Conservation (phyloP, 495 filamentous ascomycete species). For the Penicillium goetzii region DNA sequence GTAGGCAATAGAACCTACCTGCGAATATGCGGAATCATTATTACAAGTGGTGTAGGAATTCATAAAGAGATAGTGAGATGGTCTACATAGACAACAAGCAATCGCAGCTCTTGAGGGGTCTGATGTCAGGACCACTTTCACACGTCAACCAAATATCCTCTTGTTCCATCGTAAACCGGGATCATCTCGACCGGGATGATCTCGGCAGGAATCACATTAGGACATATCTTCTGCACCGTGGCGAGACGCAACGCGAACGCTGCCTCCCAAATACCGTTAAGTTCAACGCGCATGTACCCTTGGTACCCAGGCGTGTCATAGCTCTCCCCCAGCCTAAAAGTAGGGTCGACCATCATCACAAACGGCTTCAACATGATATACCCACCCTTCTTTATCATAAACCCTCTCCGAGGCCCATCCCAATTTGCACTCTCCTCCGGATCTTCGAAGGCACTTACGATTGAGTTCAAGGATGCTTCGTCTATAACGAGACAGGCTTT, state of each 20-base stretch:
- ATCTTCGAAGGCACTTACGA: neutral
- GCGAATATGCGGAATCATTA: no score
- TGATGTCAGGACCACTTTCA: slow-evolving; percentile 3
- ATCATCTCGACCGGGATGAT: no score
- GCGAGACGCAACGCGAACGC: neutral
- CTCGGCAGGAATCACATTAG: neutral
- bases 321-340: neutral
- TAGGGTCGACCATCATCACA: slow-evolving; percentile 7
- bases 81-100: no score
- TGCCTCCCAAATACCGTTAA: slow-evolving; percentile 5
- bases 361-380: slow-evolving; percentile 7
- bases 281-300: slow-evolving; percentile 7
- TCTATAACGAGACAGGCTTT: slow-evolving; percentile 2
- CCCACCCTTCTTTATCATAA: neutral
- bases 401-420: neutral
- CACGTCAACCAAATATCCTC: slow-evolving; percentile 7
- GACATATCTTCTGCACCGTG: slow-evolving; percentile 5
- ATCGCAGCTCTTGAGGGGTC: no score
- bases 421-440: neutral
- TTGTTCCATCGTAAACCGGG: slow-evolving; percentile 3
- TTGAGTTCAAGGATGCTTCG: neutral
- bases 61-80: no score
- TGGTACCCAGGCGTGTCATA: slow-evolving; percentile 6
- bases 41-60: no score
- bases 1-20: no score